phyloP scores from a whole-genome alignment of 2,329 filamentous ascomycete species.

The Phoma sp. region DNA sequence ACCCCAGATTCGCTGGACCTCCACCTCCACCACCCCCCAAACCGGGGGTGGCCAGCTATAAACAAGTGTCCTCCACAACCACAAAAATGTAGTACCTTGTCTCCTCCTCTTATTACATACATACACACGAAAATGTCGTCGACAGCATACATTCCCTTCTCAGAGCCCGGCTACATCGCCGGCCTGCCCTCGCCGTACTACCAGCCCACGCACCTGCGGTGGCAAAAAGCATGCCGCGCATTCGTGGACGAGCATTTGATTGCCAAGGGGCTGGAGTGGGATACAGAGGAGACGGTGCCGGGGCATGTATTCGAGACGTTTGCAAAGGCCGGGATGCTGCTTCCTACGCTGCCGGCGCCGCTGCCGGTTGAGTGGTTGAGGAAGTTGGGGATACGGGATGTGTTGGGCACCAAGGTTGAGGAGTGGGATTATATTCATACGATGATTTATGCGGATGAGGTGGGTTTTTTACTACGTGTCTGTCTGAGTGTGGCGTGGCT shows the following conservation, averaged over 20 bases:
- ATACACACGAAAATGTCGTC: slow-evolving; percentile 33
- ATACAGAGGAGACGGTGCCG: slow-evolving; percentile 68
- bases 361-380: slow-evolving; percentile 72
- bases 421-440: slow-evolving; percentile 77
- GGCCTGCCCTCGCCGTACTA: slow-evolving; percentile 77
- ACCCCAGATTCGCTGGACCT: slow-evolving; percentile 10
- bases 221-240: slow-evolving; percentile 71
- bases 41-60: neutral
- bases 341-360: slow-evolving; percentile 73
- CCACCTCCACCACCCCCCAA: neutral
- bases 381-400: slow-evolving; percentile 68
- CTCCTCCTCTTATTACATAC: neutral
- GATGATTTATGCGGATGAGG: slow-evolving; percentile 73
- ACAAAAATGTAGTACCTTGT: no score
- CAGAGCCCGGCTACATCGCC: slow-evolving; percentile 73
- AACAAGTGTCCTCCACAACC: neutral
- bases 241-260: slow-evolving; percentile 70
- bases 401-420: slow-evolving; percentile 72
- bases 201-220: slow-evolving; percentile 67
- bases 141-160: slow-evolving; percentile 64
- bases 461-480: slow-evolving; percentile 25
- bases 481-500: neutral
- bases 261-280: slow-evolving; percentile 72
- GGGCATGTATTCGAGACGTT: slow-evolving; percentile 70
- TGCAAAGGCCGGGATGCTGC: slow-evolving; percentile 69